Percentiles rank a stretch among this genome's conserved stretches.
These are phyloP conservation scores for Neovahlkampfia damariscottae DNA, from an alignment of 78 protist species.

Conservation along the genomic window DNA sequence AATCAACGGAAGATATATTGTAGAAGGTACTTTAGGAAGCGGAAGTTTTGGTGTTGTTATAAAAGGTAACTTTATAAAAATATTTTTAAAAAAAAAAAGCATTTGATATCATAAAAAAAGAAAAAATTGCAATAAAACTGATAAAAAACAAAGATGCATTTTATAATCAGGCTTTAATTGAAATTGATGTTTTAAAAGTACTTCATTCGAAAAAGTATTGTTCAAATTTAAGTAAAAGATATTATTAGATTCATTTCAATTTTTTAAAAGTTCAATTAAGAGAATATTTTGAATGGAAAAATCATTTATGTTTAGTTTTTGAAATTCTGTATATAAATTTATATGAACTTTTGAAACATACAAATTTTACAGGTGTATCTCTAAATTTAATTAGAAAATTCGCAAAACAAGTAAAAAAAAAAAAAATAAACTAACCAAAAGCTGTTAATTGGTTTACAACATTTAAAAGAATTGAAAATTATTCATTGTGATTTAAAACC, in stretches of 20 bases:
- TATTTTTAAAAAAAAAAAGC: no score
- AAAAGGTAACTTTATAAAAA: no score
- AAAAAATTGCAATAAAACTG: constrained; percentile 79
- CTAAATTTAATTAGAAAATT: constrained; percentile 70
- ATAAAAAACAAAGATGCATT: constrained; percentile 71
- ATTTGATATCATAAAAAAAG: constrained; percentile 22
- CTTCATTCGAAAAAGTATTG: constrained; percentile 7
- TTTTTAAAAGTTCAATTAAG: constrained; percentile 53
- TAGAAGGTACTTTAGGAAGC: constrained; percentile 60
- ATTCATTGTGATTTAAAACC: constrained; percentile 96
- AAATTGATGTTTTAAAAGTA: constrained; percentile 43
- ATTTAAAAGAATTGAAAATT: constrained; percentile 28
- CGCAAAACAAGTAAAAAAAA: constrained; percentile 61
- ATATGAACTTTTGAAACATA: constrained; percentile 72
- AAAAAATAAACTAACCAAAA: no score
- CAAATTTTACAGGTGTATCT: constrained; percentile 71
- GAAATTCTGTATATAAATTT: constrained; percentile 83
- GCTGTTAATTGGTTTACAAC: constrained; percentile 53
- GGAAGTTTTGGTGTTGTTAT: constrained; percentile 90
- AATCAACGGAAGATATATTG: constrained; percentile 32
- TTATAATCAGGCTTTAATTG: constrained; percentile 58
- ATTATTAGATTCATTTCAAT: background rate
- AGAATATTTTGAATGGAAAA: constrained; percentile 49
- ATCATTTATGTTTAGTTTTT: constrained; percentile 79
- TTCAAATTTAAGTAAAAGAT: no score